Evolutionary conservation across 192 early-diverging fungal species (phyloP).

Genomic region (Lunasporangiospora selenospora): DNA sequence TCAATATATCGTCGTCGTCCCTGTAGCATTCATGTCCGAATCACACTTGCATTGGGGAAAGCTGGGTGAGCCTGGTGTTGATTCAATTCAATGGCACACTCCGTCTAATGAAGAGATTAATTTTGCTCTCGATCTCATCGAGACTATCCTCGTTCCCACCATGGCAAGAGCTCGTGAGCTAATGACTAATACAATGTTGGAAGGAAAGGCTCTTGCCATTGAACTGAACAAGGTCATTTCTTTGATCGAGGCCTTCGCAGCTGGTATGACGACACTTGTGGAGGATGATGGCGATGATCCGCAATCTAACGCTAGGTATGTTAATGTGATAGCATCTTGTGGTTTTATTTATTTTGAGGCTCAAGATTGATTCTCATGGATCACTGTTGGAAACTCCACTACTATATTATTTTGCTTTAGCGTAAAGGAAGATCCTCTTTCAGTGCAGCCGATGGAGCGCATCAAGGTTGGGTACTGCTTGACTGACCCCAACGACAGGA

Average conservation of each 20-base stretch:
- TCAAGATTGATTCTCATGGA: not conserved
- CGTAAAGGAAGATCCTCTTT: conserved; percentile 47
- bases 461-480: conserved; percentile 76
- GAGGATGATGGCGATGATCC: conserved; percentile 60
- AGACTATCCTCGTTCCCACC: conserved; percentile 55
- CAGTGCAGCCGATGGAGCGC: conserved; percentile 44
- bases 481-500: conserved; percentile 57
- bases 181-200: conserved; percentile 39
- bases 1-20: not conserved
- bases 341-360: not conserved
- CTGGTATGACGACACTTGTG: conserved; percentile 58
- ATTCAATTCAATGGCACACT: conserved; percentile 79
- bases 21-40: conserved; percentile 62
- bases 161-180: conserved; percentile 48
- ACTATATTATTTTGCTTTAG: conserved; percentile 12
- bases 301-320: conserved; percentile 36
- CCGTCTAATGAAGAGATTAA: conserved; percentile 71
- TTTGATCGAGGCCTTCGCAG: conserved; percentile 58
- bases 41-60: conserved; percentile 84
- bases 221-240: conserved; percentile 60
- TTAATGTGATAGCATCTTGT: conserved; percentile 20
- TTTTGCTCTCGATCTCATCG: conserved; percentile 71
- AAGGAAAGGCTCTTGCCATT: conserved; percentile 51
- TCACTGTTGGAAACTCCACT: too few species aligned
- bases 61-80: conserved; percentile 54